phyloP scores from a whole-genome alignment of 2,329 filamentous ascomycete species.

The Fusarium pininemorale region DNA sequence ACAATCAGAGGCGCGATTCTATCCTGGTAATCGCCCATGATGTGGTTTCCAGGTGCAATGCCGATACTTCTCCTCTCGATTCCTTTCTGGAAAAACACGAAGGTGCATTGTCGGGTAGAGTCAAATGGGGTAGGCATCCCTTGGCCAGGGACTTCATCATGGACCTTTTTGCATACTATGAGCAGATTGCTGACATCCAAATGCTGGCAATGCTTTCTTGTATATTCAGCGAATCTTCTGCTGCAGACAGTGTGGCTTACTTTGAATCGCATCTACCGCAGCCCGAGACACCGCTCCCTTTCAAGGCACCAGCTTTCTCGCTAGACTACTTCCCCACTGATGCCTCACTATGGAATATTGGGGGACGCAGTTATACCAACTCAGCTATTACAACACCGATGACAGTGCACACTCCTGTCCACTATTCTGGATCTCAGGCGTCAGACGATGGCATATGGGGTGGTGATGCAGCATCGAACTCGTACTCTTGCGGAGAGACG shows the following conservation, averaged over 20 bases:
- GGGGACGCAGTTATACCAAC: constrained; percentile 61
- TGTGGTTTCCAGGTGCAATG: constrained; percentile 54
- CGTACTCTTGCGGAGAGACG: constrained; percentile 70
- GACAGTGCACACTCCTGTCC: constrained; percentile 63
- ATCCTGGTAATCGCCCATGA: constrained; percentile 76
- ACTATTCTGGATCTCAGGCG: constrained; percentile 64
- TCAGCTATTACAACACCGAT: constrained; percentile 67
- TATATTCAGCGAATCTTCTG: constrained; percentile 70
- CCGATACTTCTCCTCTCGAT: constrained; percentile 19
- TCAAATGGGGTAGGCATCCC: constrained; percentile 75
- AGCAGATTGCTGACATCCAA: constrained; percentile 69
- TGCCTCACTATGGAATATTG: constrained; percentile 61
- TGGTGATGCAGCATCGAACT: constrained; percentile 64
- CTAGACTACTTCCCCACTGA: constrained; percentile 73
- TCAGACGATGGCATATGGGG: constrained; percentile 64
- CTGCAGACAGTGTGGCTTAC: constrained; percentile 65
- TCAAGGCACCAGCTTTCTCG: constrained; percentile 73
- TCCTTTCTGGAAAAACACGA: constrained; percentile 13
- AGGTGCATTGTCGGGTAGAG: constrained; percentile 61
- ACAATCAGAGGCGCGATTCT: constrained; percentile 64
- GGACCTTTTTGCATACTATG: constrained; percentile 71
- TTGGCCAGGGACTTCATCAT: constrained; percentile 68
- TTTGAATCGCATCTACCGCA: constrained; percentile 65
- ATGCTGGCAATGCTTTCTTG: constrained; percentile 79
- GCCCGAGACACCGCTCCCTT: constrained; percentile 68